phyloP scores from a whole-genome alignment of 306 rosid species.

The Vachellia pachyceras region DNA sequence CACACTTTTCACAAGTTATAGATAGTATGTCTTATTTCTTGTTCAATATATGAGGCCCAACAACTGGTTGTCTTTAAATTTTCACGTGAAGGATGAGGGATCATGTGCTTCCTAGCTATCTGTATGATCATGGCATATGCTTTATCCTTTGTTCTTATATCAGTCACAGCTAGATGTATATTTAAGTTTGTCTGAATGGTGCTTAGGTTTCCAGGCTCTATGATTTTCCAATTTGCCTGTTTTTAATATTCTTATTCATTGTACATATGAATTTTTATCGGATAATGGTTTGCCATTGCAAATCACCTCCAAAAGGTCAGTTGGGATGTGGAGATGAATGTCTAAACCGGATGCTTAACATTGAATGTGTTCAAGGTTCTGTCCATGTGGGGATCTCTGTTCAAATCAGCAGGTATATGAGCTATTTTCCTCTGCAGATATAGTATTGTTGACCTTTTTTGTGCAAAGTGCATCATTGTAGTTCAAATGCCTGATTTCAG shows the following conservation, averaged over 20 bases:
- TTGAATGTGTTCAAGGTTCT: constrained; percentile 89
- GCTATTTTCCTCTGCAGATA: constrained; percentile 9
- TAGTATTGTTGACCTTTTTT: constrained; percentile 22
- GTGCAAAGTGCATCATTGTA: constrained; percentile 41
- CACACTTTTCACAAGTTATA: not conserved
- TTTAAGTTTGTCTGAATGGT: not conserved
- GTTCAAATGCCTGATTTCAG: constrained; percentile 59
- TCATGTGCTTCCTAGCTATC: constrained; percentile 23
- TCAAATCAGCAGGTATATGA: constrained; percentile 91
- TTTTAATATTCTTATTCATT: constrained; percentile 29
- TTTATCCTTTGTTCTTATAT: constrained; percentile 23
- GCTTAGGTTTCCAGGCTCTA: not conserved
- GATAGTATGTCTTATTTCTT: not conserved
- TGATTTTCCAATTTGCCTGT: constrained; percentile 17
- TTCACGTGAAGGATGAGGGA: constrained; percentile 17
- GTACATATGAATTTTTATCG: constrained; percentile 44
- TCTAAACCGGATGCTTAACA: constrained; percentile 90
- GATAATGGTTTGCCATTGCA: constrained; percentile 99
- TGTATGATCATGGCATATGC: constrained; percentile 6
- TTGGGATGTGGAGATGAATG: constrained; percentile 96
- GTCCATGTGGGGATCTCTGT: constrained; percentile 88
- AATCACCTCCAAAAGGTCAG: constrained; percentile 59
- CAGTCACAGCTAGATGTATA: constrained; percentile 20
- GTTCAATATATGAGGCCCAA: not conserved
- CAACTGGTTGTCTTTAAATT: not conserved